These are phyloP conservation scores for Clarireedia monteithiana DNA, from an alignment of 2,329 filamentous ascomycete genomes.

Conservation along the genomic window DNA sequence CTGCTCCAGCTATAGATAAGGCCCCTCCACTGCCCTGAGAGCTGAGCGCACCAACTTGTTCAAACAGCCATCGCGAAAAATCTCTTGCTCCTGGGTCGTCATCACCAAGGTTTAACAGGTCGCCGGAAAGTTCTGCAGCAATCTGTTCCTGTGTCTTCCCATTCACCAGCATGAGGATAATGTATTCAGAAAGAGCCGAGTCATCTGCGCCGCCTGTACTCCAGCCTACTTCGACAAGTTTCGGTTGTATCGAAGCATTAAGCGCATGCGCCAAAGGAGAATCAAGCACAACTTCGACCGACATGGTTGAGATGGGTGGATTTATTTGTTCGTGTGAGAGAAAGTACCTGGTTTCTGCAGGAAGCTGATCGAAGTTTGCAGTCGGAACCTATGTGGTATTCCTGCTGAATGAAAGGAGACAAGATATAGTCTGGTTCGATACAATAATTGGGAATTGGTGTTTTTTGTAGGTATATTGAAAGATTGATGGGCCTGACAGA, in stretches of 20 bases:
- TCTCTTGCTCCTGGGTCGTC: conserved; percentile 77
- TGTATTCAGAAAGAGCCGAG: conserved; percentile 85
- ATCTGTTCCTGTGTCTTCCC: conserved; percentile 90
- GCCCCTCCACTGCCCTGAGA: conserved; percentile 45
- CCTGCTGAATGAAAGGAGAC: no score
- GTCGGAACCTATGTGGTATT: not conserved
- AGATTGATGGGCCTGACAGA: not conserved
- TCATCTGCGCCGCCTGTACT: conserved; percentile 68
- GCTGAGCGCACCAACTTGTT: conserved; percentile 66
- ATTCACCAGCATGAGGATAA: conserved; percentile 94
- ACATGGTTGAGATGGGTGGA: conserved; percentile 47
- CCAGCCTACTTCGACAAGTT: conserved; percentile 91
- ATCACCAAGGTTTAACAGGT: conserved; percentile 73
- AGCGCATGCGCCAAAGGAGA: conserved; percentile 82
- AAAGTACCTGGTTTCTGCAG: not conserved
- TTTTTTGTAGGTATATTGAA: not conserved
- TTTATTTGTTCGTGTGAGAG: conserved; percentile 10
- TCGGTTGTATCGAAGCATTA: conserved; percentile 75
- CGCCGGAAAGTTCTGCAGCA: conserved; percentile 76
- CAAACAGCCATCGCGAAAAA: conserved; percentile 91
- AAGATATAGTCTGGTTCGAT: no score
- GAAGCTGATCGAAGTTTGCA: no score
- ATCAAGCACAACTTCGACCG: conserved; percentile 66
- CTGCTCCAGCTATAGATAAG: conserved; percentile 3
- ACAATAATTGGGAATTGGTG: not conserved